Percentiles rank a stretch among this genome's conserved stretches.
phyloP scores from a whole-genome alignment of 192 early-diverging fungal species.

The Linnemannia hyalina region DNA sequence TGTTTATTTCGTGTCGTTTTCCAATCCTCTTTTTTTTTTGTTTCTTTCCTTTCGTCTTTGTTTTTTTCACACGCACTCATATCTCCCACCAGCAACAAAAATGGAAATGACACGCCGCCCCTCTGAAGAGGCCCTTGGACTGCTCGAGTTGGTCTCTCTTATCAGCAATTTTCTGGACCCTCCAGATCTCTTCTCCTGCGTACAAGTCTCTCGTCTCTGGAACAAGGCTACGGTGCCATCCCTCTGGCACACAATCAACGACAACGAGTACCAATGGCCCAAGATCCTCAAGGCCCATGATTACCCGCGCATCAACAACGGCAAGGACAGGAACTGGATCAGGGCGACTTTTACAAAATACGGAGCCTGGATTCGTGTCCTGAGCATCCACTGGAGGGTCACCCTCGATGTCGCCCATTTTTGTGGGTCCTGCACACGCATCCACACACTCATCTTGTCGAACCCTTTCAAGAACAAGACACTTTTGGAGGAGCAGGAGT shows the following conservation, averaged over 20 bases:
- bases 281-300: conserved; percentile 2
- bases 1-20: too few species aligned
- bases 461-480: not conserved
- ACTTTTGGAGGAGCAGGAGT: not conserved
- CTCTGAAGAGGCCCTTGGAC: not conserved
- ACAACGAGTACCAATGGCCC: not conserved
- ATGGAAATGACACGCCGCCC: not conserved
- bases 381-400: not conserved
- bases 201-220: not conserved
- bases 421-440: not conserved
- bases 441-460: not conserved
- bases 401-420: not conserved
- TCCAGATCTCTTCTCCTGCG: not conserved
- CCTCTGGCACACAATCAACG: not conserved
- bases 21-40: too few species aligned
- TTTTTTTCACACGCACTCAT: not conserved
- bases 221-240: not conserved
- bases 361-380: not conserved
- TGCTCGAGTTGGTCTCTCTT: not conserved
- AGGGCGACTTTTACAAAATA: not conserved
- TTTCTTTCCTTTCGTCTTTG: not conserved
- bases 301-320: not conserved
- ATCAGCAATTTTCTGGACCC: not conserved
- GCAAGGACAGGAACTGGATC: conserved; percentile 5
- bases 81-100: not conserved